Conservation (phyloP, 2,329 filamentous ascomycete genomes). For the Colletotrichum zoysiae region DNA sequence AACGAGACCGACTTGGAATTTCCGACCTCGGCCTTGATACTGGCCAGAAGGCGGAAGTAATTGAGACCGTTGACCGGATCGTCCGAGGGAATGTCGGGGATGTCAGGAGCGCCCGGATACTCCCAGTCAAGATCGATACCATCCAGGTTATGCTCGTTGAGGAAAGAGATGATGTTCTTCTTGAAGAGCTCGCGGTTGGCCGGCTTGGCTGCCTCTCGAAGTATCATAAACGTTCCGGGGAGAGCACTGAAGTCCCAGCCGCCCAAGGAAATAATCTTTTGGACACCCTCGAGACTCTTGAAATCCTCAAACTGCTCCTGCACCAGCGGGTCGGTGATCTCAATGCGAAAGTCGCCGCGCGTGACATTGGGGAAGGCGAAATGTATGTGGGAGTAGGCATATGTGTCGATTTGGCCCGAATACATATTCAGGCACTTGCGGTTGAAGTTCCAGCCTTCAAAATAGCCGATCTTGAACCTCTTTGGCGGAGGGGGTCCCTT, state of each 20-base stretch:
- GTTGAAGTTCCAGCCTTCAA: conserved; percentile 50
- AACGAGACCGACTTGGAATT: conserved; percentile 51
- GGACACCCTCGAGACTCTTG: conserved; percentile 44
- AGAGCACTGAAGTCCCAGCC: conserved; percentile 59
- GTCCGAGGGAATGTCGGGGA: conserved; percentile 50
- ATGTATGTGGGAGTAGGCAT: conserved; percentile 48
- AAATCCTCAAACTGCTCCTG: conserved; percentile 49
- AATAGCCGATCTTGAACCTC: conserved; percentile 52
- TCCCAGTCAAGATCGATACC: conserved; percentile 57
- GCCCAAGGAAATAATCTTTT: conserved; percentile 58
- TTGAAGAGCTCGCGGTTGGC: conserved; percentile 55
- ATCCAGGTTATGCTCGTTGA: conserved; percentile 55
- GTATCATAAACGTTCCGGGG: conserved; percentile 52
- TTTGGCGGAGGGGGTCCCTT: conserved; percentile 41
- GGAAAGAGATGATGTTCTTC: conserved; percentile 53
- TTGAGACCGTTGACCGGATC: conserved; percentile 46
- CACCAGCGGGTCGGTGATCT: conserved; percentile 42
- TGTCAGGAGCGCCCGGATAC: conserved; percentile 53
- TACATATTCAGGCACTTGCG: conserved; percentile 50
- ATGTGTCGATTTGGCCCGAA: conserved; percentile 40
- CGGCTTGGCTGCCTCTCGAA: conserved; percentile 50
- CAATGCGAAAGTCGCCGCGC: conserved; percentile 42
- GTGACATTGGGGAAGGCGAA: conserved; percentile 49
- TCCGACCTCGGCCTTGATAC: not conserved
- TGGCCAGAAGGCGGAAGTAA: conserved; percentile 51